Base-by-base conservation (phyloP, 768 basidiomycete species). In the Lepiota brunneoincarnata region DNA sequence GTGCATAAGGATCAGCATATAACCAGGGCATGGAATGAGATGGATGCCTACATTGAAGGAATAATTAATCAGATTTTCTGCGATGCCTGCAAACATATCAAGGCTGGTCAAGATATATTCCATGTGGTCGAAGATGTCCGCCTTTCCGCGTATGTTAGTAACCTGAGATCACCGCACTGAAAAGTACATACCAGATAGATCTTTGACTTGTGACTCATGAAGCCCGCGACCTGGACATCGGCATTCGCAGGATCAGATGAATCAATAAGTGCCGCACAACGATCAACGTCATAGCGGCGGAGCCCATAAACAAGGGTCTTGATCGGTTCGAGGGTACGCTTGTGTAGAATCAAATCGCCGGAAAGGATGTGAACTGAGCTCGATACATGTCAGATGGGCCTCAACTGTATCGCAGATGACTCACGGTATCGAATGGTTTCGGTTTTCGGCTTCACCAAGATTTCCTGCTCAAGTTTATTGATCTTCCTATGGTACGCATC, bases 61-160 rank as follows among this genome's bases (percentile, higher is more conserved):
- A n/a, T n/a, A n/a, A n/a, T n/a, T n/a, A n/a, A 89, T 88, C 59
- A 89, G 63, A 61, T 89, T 89, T 61, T 89, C 84, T 5, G 82
- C 75, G 56, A 89, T 83, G 26, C 77, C 79, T 1, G 83, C 74
- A 59, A 89, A 89, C 81, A 87, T 87, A 56, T 91, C 89, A 45
- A 91, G 63, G 59, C 81, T 86, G 1, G 76, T 74, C 23, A 91
- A 63, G 35, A 86, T 82, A 54, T 85, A 85, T 51, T 89, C 88
- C 73, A 86, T 83, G 59, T 91, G 89, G 62, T 91, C 89, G 55
- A 80, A 76, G 2, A 89, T 84, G 63, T 90, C 87, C 7, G 86
- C 86, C 83, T 86, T 51, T 6, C 4, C 42, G 20, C 28, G 17
- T n/a, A 39, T 57, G 52, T 50, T 23, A 18, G 39, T 41, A 12